Evolutionary conservation across 176 grass and related monocot genomes (phyloP), one percentile per base, ranked within the genome.

Genomic region (Musa beccarii): DNA sequence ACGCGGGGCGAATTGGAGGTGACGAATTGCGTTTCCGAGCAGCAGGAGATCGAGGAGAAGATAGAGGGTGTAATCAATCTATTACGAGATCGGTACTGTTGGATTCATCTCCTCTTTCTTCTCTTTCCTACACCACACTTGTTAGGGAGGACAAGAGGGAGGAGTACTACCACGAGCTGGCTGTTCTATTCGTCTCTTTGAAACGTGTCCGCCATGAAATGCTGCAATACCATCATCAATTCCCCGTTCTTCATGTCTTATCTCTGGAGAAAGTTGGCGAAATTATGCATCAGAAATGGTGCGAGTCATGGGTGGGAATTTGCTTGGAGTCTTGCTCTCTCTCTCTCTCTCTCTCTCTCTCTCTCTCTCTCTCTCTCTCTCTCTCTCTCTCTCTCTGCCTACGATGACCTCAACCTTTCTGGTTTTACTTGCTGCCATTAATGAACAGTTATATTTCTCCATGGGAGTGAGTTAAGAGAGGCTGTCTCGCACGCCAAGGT

Each of bases 331-430:
- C 17, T 65, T 65, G 22, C n/a, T 65, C 21, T 20, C 9, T 8
- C 9, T 65, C n/a, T 21, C 20, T 22, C 7, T n/a, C 59, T 21
- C 14, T 7, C 59, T 9, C 21, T 23, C 15, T 22, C 21, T 9
- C 20, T 25, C 63, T 11, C 20, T 24, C 23, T 59, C 23, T 56
- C 12, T 61, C 73, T 75, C 72, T 56, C 72, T 43, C 72, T 75
- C 73, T 59, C 61, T 25, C 21, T 26, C 51, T 19, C 62, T 53
- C 1, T n/a, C 9, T 13, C 34, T 49, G 11, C 43, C 51, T 11
- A 53, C 15, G 75, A 63, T 77, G 75, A 78, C 49, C 63, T 78
- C 76, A 66, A 68, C 19, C 20, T 78, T 29, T 66, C 63, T 78
- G 49, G 59, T 16, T 77, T 65, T 77, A 25, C 61, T 66, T 52